These are phyloP conservation scores for Petrea volubilis DNA, from an alignment of 257 asterid genomes.

Conservation along the genomic window DNA sequence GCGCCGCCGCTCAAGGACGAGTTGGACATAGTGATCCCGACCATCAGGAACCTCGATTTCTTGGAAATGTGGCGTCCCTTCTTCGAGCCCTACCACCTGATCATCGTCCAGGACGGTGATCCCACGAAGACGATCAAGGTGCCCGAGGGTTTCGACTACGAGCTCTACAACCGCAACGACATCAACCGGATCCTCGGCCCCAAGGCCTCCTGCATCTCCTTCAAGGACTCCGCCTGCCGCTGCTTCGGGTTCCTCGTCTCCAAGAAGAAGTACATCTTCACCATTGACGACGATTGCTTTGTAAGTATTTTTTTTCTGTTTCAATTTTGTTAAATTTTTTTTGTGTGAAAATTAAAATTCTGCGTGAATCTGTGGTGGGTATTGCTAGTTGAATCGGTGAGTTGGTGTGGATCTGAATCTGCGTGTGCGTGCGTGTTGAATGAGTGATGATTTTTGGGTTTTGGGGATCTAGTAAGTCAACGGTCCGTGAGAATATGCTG, in stretches of 20 bases:
- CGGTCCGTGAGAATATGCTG: conserved; percentile 25
- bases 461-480: conserved; percentile 40
- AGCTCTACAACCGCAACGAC: conserved; percentile 52
- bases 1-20: conserved; percentile 50
- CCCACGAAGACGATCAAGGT: conserved; percentile 39
- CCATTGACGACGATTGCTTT: conserved; percentile 63
- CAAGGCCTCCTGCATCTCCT: conserved; percentile 57
- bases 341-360: background rate
- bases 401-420: conserved; percentile 25
- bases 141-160: conserved; percentile 53
- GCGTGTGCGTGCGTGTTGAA: conserved; percentile 6
- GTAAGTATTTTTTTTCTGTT: conserved; percentile 27
- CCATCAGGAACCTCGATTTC: conserved; percentile 50
- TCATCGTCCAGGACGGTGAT: conserved; percentile 55
- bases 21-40: conserved; percentile 50
- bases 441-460: background rate
- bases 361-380: background rate
- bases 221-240: conserved; percentile 59
- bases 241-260: conserved; percentile 57
- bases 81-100: conserved; percentile 47
- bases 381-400: conserved; percentile 9
- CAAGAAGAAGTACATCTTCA: conserved; percentile 57
- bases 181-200: conserved; percentile 55
- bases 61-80: conserved; percentile 54
- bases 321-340: background rate